These are phyloP conservation scores for Cordyceps pruinosa DNA, from an alignment of 2,329 filamentous ascomycete species.

Conservation along the genomic window DNA sequence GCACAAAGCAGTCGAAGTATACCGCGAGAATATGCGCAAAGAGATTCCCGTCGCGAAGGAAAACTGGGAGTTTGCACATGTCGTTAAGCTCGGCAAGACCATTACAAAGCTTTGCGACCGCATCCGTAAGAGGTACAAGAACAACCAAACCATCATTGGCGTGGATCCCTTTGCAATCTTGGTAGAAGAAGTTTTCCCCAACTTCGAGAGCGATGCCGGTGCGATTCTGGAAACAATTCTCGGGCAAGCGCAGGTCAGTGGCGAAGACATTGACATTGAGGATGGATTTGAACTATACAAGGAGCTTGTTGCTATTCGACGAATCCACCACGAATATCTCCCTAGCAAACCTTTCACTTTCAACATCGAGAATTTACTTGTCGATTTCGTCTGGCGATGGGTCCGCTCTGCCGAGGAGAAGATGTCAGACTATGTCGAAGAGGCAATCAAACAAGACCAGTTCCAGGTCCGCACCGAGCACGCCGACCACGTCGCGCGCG, in stretches of 20 bases:
- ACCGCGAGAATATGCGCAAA: conserved; percentile 69
- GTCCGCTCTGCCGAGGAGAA: conserved; percentile 73
- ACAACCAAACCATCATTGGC: conserved; percentile 81
- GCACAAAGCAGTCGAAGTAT: conserved; percentile 69
- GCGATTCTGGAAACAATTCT: conserved; percentile 80
- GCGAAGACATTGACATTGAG: conserved; percentile 73
- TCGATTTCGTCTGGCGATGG: conserved; percentile 95
- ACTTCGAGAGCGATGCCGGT: conserved; percentile 81
- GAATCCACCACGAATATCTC: conserved; percentile 69
- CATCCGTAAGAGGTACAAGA: conserved; percentile 87
- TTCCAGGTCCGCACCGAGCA: conserved; percentile 69
- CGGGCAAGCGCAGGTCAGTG: conserved; percentile 59
- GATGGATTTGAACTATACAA: conserved; percentile 93
- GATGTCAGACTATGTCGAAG: conserved; percentile 77
- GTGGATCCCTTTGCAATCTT: conserved; percentile 60
- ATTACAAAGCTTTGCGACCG: conserved; percentile 80
- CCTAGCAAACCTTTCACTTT: conserved; percentile 74
- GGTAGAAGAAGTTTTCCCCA: conserved; percentile 76
- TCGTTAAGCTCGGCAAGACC: conserved; percentile 79
- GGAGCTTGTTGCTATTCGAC: conserved; percentile 77
- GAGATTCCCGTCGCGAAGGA: conserved; percentile 74
- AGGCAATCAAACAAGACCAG: conserved; percentile 82
- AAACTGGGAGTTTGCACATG: conserved; percentile 84
- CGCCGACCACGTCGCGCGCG: conserved; percentile 55
- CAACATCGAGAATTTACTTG: conserved; percentile 75